phyloP scores from a whole-genome alignment of 129 eudicot genomes.

The Apium graveolens region DNA sequence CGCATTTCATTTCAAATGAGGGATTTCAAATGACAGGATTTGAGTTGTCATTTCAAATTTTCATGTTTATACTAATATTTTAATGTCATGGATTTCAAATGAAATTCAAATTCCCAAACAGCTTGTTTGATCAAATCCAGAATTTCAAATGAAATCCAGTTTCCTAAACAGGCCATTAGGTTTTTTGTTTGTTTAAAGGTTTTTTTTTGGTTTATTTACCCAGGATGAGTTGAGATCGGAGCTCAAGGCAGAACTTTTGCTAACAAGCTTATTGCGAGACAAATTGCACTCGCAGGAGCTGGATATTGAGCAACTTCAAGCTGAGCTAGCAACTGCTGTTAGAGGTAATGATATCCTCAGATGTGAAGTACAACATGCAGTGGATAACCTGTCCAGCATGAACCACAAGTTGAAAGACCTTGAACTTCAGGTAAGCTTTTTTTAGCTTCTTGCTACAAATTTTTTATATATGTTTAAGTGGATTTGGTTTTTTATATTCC shows the following conservation, averaged over 20 bases:
- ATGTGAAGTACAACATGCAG: constrained; percentile 76
- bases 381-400: constrained; percentile 60
- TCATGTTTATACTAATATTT: no score
- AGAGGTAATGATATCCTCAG: constrained; percentile 70
- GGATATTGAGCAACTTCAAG: constrained; percentile 78
- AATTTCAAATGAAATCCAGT: no score
- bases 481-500: not conserved
- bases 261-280: constrained; percentile 73
- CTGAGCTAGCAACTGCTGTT: constrained; percentile 82
- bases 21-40: no score
- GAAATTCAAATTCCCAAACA: no score
- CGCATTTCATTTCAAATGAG: no score
- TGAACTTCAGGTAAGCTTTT: constrained; percentile 62
- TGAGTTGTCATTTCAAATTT: no score
- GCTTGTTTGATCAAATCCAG: no score
- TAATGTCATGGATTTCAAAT: no score
- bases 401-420: constrained; percentile 87
- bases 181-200: not conserved
- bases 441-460: not conserved
- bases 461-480: not conserved
- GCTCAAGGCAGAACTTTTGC: constrained; percentile 68
- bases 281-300: constrained; percentile 60
- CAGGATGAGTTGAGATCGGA: constrained; percentile 54
- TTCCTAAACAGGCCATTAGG: no score
- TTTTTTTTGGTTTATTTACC: constrained; percentile 15